Evolutionary conservation across 257 asterid genomes (phyloP).

Genomic region (Lantana camara): DNA sequence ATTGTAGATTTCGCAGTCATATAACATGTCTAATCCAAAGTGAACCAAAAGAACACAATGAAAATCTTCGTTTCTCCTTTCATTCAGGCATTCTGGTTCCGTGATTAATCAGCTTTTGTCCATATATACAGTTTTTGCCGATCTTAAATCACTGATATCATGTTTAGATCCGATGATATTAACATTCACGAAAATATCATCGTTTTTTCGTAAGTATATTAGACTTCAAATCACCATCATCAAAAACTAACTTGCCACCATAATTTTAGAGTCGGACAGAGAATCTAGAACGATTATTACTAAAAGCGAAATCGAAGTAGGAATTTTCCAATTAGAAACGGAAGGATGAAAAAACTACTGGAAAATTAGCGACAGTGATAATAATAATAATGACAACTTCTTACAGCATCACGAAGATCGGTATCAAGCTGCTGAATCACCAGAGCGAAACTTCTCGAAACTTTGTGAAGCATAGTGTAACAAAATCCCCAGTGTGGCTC

Average conservation of each 20-base stretch:
- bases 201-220: neutral
- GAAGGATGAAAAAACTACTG: too few relatives aligned
- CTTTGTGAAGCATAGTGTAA: constrained; percentile 85
- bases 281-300: constrained; percentile 15
- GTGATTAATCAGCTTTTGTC: neutral
- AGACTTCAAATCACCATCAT: neutral
- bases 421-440: constrained; percentile 93
- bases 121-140: neutral
- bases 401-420: constrained; percentile 95
- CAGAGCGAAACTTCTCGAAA: constrained; percentile 84
- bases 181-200: neutral
- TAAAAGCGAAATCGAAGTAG: constrained; percentile 2
- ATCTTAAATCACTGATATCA: neutral
- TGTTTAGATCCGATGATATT: neutral
- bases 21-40: neutral
- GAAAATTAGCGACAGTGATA: neutral
- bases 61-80: neutral
- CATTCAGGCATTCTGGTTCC: neutral
- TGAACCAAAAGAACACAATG: neutral
- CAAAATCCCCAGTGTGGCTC: constrained; percentile 97
- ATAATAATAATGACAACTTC: constrained; percentile 21
- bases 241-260: neutral
- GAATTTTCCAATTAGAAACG: neutral
- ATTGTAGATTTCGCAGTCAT: neutral
- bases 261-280: neutral